Percentiles rank a stretch among this genome's conserved stretches.
Evolutionary conservation across 345 rosid genomes (phyloP).

Genomic region (Cardamine chenopodiifolia): DNA sequence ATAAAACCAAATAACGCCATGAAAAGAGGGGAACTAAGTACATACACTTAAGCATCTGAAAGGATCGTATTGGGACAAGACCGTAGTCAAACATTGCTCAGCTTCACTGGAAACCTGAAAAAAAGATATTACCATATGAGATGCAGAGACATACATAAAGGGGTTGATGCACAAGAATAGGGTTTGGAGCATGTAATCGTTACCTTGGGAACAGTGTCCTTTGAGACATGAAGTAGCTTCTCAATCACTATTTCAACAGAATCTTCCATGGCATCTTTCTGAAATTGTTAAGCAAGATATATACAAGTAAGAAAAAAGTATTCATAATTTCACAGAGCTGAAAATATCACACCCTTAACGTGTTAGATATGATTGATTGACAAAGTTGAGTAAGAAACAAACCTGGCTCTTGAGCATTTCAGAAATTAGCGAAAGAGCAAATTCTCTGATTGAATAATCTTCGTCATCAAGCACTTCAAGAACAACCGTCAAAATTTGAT

Average conservation of each 20-base stretch:
- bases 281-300: conserved; percentile 38
- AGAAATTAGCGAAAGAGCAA: conserved; percentile 69
- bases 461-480: conserved; percentile 89
- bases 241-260: conserved; percentile 91
- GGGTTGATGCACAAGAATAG: conserved; percentile 13
- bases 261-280: conserved; percentile 90
- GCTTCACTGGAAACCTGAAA: conserved; percentile 84
- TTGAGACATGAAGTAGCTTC: conserved; percentile 83
- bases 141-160: conserved; percentile 1
- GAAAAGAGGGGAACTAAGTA: conserved; percentile 22
- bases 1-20: conserved; percentile 17
- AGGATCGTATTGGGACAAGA: conserved; percentile 85
- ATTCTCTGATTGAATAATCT: conserved; percentile 71
- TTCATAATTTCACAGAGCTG: neutral
- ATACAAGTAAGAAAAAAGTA: conserved; percentile 31
- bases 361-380: neutral
- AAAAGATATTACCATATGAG: conserved; percentile 22
- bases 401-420: conserved; percentile 96
- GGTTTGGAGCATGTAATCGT: conserved; percentile 21
- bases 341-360: neutral
- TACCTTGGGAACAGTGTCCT: conserved; percentile 80
- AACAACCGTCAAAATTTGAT: conserved; percentile 92
- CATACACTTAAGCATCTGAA: conserved; percentile 96
- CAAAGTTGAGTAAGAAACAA: conserved; percentile 21
- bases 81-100: conserved; percentile 79